phyloP scores from a whole-genome alignment of 352 stramenopile genomes.

The Globisporangium rhizosaccharum region DNA sequence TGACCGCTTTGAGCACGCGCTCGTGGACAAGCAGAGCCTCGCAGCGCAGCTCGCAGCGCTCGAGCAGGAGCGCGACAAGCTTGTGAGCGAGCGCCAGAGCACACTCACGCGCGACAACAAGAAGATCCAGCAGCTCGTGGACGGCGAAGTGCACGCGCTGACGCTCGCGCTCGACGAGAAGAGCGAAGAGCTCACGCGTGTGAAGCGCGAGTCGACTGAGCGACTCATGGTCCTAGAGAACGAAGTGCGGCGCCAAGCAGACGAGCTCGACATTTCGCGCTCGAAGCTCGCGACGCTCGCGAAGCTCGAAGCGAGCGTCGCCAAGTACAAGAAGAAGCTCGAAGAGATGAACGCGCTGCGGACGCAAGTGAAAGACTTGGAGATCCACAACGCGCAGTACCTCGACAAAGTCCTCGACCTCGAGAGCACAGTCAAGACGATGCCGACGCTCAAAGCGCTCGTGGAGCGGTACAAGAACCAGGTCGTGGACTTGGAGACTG shows the following conservation, averaged over 20 bases:
- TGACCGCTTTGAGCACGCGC: slow-evolving; percentile 56
- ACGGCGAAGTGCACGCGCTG: slow-evolving; percentile 70
- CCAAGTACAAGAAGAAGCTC: slow-evolving; percentile 85
- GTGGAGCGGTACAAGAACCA: slow-evolving; percentile 89
- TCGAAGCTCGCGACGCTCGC: slow-evolving; percentile 76
- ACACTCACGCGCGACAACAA: slow-evolving; percentile 81
- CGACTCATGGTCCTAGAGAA: slow-evolving; percentile 78
- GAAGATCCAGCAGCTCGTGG: slow-evolving; percentile 85
- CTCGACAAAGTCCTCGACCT: slow-evolving; percentile 82
- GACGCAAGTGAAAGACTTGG: slow-evolving; percentile 69
- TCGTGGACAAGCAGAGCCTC: slow-evolving; percentile 45
- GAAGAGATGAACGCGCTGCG: slow-evolving; percentile 83
- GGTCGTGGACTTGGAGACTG: slow-evolving; percentile 81
- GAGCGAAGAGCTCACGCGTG: slow-evolving; percentile 59
- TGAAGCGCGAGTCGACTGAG: slow-evolving; percentile 72
- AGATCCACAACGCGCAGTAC: slow-evolving; percentile 75
- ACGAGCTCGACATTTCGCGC: slow-evolving; percentile 84
- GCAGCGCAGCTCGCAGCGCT: slow-evolving; percentile 40
- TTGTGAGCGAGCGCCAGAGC: slow-evolving; percentile 64
- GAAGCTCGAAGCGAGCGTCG: slow-evolving; percentile 74
- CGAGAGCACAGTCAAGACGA: slow-evolving; percentile 84
- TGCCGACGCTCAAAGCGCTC: slow-evolving; percentile 67
- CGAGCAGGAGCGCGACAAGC: slow-evolving; percentile 62
- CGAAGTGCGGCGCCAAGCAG: slow-evolving; percentile 79
- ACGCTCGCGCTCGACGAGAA: slow-evolving; percentile 77